Base-by-base conservation (phyloP, 345 rosid genomes). In the Balakata baccata region DNA sequence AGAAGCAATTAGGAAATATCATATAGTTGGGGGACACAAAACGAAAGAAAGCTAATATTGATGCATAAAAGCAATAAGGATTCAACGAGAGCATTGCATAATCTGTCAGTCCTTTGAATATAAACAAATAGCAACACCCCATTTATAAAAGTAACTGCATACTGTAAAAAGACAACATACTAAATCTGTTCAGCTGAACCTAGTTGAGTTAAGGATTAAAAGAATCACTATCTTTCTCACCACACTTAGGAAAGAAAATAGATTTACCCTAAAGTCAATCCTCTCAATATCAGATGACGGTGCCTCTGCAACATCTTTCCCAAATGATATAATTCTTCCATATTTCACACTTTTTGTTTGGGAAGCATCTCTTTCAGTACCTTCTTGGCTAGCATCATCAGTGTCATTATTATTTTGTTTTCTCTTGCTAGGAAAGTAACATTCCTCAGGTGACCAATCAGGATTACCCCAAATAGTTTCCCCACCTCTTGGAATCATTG, bases 401-500 rank as follows among this genome's bases (percentile, higher is more conserved):
- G 90, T 77, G 46, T 75, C 87, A 69, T 88, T 87, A 76, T 29
- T 84, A 68, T 34, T 82, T 77, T 81, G 85, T 76, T 78, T 80
- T 63, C 70, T 86, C 78, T 72, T 85, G 47, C 64, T 62, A 68
- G 88, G 87, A 38, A 39, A 20, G 79, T 84, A 84, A 64, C 81
- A 89, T 73, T 88, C 90, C 84, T 95, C 99, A 1, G 98, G 98
- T 9, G 99, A 83, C 98, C 98, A 87, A 68, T 92, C 94, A 74
- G 90, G 86, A 84, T 83, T 91, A 70, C 99, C 99, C 99, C 99
- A 95, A 64, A 95, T 87, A 23, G 90, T 91, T 70, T 89, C 90
- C 73, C 99, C 99, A 41, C 99, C 99, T 83, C 82, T 89, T 5
- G 98, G 96, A 81, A 95, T 71, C 97, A 95, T 92, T 43, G 98